Conservation (phyloP, 1,284 basidiomycete genomes). For the Somion occarium region DNA sequence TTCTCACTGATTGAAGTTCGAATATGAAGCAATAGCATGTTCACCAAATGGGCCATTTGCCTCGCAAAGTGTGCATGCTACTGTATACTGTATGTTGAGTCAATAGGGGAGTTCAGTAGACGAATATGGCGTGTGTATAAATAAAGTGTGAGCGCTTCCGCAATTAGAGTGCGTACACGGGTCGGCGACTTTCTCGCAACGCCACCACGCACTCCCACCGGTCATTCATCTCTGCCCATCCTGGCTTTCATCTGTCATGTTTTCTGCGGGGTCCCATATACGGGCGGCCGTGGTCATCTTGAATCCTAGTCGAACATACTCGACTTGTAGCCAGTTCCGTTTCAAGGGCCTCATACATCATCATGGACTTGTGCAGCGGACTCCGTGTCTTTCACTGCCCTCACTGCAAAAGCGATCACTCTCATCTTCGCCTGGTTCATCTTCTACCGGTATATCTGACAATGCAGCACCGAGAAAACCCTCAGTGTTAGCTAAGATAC, state of each 20-base stretch:
- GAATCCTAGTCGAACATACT: neutral
- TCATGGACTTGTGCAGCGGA: neutral
- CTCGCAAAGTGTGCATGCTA: no score
- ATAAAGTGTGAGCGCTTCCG: no score
- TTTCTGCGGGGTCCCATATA: neutral
- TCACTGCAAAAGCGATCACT: conserved; percentile 1
- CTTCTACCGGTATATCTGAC: neutral
- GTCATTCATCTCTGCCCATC: conserved; percentile 5
- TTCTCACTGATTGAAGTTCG: no score
- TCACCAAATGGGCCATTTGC: no score
- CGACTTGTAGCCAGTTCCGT: neutral
- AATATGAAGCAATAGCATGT: no score
- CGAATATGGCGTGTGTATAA: no score
- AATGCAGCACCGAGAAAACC: conserved; percentile 15
- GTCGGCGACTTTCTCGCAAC: no score
- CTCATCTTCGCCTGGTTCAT: neutral
- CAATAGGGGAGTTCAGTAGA: no score
- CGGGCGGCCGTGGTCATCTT: neutral
- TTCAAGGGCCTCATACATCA: neutral
- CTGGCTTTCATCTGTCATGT: conserved; percentile 8
- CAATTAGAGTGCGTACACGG: no score
- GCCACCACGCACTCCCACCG: no score
- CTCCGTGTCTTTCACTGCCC: neutral
- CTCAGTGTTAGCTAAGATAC: conserved; percentile 35
- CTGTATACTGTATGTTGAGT: no score